Conservation (phyloP, 129 eudicot species). For the Centella asiatica region DNA sequence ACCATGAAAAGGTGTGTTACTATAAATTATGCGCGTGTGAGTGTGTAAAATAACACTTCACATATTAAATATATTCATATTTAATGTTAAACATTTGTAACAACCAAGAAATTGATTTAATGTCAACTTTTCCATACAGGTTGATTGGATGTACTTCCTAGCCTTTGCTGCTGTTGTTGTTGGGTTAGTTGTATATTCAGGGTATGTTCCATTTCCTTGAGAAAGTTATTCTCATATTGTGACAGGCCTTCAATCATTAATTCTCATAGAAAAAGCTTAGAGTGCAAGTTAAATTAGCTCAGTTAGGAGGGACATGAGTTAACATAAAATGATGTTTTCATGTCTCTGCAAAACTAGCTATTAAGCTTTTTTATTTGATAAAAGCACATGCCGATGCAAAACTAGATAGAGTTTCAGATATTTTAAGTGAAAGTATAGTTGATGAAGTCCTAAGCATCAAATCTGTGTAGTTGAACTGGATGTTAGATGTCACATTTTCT, state of each 20-base stretch:
- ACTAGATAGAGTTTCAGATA: too few species aligned
- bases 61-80: background rate
- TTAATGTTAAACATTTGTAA: background rate
- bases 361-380: too few species aligned
- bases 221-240: background rate
- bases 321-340: too few species aligned
- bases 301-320: too few species aligned
- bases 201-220: constrained; percentile 30
- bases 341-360: too few species aligned
- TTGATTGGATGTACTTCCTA: constrained; percentile 81
- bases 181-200: constrained; percentile 73
- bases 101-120: background rate
- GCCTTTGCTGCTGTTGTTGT: constrained; percentile 73
- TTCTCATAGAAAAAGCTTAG: background rate
- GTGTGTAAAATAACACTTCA: too few species aligned
- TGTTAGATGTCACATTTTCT: too few species aligned
- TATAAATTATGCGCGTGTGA: background rate
- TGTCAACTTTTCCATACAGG: constrained; percentile 32
- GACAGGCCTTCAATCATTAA: background rate
- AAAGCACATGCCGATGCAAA: too few species aligned
- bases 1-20: constrained; percentile 59
- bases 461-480: too few species aligned
- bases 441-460: too few species aligned
- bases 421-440: too few species aligned
- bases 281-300: background rate